Evolutionary conservation across 164 flowering plant species (phyloP).

Genomic region (Tetrastigma voinierianum): DNA sequence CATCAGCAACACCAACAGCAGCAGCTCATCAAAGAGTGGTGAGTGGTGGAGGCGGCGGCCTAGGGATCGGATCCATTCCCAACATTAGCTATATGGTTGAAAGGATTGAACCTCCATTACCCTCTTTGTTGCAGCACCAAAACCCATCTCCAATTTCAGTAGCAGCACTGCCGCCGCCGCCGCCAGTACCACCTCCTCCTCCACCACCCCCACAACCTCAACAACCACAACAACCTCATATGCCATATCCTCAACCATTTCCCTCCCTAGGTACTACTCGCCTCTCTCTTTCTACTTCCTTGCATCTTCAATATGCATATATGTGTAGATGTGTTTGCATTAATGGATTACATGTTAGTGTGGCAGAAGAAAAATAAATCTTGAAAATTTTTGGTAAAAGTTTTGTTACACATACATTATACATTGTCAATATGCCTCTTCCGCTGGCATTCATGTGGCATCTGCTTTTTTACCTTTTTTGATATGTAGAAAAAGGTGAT

Average conservation of each 20-base stretch:
- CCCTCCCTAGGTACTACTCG: constrained; percentile 42
- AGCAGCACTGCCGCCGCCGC: not conserved
- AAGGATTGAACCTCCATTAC: constrained; percentile 15
- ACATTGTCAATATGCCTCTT: not conserved
- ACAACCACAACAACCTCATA: constrained; percentile 2
- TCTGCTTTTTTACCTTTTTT: no score
- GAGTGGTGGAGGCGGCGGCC: not conserved
- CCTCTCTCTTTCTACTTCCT: not conserved
- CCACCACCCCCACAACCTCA: constrained; percentile 10
- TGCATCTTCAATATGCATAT: no score
- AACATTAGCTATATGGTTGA: constrained; percentile 14
- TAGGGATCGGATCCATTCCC: constrained; percentile 4
- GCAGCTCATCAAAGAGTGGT: not conserved
- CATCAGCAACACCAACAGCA: not conserved
- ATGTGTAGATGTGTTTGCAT: no score
- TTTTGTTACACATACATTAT: no score
- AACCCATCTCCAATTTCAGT: constrained; percentile 19
- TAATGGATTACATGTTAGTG: no score
- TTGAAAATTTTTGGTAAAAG: no score
- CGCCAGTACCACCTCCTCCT: constrained; percentile 23
- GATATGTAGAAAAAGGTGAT: not conserved
- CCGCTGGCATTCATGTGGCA: not conserved
- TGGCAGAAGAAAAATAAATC: no score
- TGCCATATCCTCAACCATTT: constrained; percentile 25
- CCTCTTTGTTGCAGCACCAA: constrained; percentile 30